Evolutionary conservation across 257 asterid genomes (phyloP).

Genomic region (Penstemon newberryi): DNA sequence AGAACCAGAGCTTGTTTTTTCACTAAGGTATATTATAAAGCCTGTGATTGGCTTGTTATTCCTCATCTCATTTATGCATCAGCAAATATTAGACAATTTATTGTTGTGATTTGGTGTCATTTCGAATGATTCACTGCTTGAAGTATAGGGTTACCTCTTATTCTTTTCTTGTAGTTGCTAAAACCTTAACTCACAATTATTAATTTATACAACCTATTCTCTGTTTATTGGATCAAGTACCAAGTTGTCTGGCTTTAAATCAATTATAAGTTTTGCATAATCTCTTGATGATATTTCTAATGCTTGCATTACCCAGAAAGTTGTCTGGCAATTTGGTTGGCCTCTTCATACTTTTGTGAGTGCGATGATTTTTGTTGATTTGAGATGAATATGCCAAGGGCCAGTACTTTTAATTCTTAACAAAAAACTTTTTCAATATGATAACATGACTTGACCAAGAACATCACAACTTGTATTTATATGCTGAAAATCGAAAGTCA

Average conservation of each 20-base stretch:
- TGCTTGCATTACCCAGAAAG: background rate
- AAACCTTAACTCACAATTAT: background rate
- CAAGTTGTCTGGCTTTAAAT: slow-evolving; percentile 4
- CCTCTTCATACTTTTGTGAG: slow-evolving; percentile 11
- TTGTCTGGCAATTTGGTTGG: background rate
- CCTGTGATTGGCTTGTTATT: slow-evolving; percentile 18
- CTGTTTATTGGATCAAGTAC: slow-evolving; percentile 17
- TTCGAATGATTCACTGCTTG: slow-evolving; percentile 1
- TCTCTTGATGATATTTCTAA: slow-evolving; percentile 2
- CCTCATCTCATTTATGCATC: background rate
- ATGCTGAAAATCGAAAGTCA: background rate
- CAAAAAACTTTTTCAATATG: slow-evolving; percentile 5
- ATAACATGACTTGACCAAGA: background rate
- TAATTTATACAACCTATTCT: background rate
- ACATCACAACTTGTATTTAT: slow-evolving; percentile 2
- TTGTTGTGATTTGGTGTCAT: slow-evolving; percentile 11
- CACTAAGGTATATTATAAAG: slow-evolving; percentile 52
- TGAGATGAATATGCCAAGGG: background rate
- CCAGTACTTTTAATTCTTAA: background rate
- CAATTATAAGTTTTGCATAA: background rate
- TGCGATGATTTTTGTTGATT: background rate
- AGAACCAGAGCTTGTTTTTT: slow-evolving; percentile 92
- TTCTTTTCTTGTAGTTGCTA: slow-evolving; percentile 2
- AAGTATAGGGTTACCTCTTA: background rate
- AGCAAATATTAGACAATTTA: slow-evolving; percentile 6